Base-by-base conservation (phyloP, 139 green algal genomes). In the Micractinium conductrix region DNA sequence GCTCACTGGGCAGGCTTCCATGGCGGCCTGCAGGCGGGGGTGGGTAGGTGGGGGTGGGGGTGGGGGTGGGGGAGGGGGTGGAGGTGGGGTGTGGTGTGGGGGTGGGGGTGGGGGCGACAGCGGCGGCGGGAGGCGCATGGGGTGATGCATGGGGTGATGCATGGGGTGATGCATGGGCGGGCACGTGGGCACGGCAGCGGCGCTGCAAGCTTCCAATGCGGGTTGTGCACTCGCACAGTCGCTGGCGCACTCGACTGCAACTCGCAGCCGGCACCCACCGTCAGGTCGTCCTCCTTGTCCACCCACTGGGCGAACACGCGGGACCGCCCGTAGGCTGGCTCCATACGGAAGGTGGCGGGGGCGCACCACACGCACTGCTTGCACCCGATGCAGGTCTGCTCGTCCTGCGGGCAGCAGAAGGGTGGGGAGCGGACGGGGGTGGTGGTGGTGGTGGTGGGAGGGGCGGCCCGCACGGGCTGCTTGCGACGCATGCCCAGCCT, bases 351-450 rank as follows among this genome's bases (percentile, higher is more conserved):
- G 28, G 93, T 97, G 30, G 88, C 94, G 0, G 89, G 78, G 0
- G 95, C 94, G 35, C 80, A 87, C 88, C 89, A 96, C 22, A 98
- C 91, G 85, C 95, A 98, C 89, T 93, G 76, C 88, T 96, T 96
- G 92, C 95, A 98, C 26, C 95, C 95, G 58, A 98, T 98, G 91
- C 95, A 98, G 0, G 91, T 84, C 44, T 91, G 86, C 84, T 98
- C 95, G 81, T 97, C 95, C 85, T 91, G 88, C 62, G 67, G 28
- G 3, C 55, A 33, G 16, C 10, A 28, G 0, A 2, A 38, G 21
- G 55, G 38, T 35, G 48, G 14, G 2, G 45, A 10, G 50, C 19
- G 48, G n/a, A 12, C 48, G 74, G 45, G 10, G 48, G 33, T 17
- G 50, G 33, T 16, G 48, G 74, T 3, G 35, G 10, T 16, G 44